Base-by-base conservation (phyloP, 106 monocot genomes). In the Allium cepa region DNA sequence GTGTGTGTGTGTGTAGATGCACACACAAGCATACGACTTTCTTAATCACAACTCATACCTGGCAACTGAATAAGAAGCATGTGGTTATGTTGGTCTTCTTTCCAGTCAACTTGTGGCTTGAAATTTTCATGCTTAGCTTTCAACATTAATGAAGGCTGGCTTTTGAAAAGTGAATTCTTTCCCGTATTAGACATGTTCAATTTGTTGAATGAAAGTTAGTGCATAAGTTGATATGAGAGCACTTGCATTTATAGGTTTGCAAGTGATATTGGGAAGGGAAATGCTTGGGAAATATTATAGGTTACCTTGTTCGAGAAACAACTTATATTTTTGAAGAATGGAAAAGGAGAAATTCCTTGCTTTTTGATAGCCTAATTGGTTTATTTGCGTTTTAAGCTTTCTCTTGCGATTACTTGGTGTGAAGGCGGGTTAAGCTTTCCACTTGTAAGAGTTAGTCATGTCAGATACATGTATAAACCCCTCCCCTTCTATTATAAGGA, bases 51-150 rank as follows among this genome's bases (percentile, higher is more conserved):
- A 22, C 22, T 27, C 46, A 13, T 63, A 72, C 72, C 72, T 72
- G 72, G 72, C 49, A 72, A 61, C 17, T 63, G 26, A 13, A 72
- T 17, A 15, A 11, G 62, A 14, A 72, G 72, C 27, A 46, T 27
- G 15, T 36, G 72, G 13, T 63, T 53, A 26, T 62, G 26, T 3
- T 10, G 17, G 62, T 72, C 72, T 27, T 72, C 46, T 17, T 10
- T 57, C 73, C 73, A 73, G 2, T 64, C 64, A 47, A 15, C 8
- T 4, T 3, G 10, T 51, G 73, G 73, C 45, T 66, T 50, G 63
- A 73, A 56, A 12, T 36, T 56, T 62, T 73, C 73, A 10, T 47
- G 64, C 4, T 12, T 27, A 1, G 63, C 60, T 52, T 64, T 26
- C 4, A 47, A 65, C 3, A 36, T 36, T 36, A 36, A 36, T 36